Evolutionary conservation across 306 rosid genomes (phyloP).

Genomic region (Citrullus amarus): DNA sequence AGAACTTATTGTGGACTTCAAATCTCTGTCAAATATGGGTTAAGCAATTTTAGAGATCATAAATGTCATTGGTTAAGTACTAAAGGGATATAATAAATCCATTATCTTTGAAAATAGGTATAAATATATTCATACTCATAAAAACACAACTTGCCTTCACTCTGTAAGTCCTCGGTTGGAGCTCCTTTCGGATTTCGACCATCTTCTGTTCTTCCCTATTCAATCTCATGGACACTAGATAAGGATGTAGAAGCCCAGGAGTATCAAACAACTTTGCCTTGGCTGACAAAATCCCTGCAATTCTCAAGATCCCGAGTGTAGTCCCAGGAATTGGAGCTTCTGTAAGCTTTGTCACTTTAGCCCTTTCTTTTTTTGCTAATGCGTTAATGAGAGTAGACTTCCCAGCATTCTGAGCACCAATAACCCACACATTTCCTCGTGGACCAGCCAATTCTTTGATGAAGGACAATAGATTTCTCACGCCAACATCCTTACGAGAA

Average conservation of each 20-base stretch:
- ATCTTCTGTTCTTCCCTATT: conserved; percentile 79
- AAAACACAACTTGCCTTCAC: conserved; percentile 52
- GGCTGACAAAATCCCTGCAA: conserved; percentile 83
- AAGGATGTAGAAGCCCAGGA: conserved; percentile 83
- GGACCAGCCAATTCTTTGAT: conserved; percentile 78
- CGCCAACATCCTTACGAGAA: conserved; percentile 64
- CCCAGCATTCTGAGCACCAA: conserved; percentile 96
- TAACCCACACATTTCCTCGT: conserved; percentile 94
- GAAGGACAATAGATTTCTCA: conserved; percentile 66
- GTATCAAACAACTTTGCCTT: conserved; percentile 88
- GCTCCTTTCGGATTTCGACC: conserved; percentile 91
- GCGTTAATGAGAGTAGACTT: conserved; percentile 86
- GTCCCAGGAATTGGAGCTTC: conserved; percentile 96
- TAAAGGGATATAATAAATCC: neutral
- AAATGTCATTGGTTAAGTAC: neutral
- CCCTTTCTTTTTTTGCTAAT: conserved; percentile 69
- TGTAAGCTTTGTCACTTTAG: conserved; percentile 67
- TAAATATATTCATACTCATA: neutral
- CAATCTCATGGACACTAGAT: conserved; percentile 69
- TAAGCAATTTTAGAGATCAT: neutral
- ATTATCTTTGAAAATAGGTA: neutral
- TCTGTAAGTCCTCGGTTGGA: conserved; percentile 65
- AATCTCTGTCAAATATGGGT: neutral
- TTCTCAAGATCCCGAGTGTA: conserved; percentile 76
- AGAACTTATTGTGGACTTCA: neutral